Evolutionary conservation across 176 grass and related monocot genomes (phyloP).

Genomic region (Luzula sylvatica): DNA sequence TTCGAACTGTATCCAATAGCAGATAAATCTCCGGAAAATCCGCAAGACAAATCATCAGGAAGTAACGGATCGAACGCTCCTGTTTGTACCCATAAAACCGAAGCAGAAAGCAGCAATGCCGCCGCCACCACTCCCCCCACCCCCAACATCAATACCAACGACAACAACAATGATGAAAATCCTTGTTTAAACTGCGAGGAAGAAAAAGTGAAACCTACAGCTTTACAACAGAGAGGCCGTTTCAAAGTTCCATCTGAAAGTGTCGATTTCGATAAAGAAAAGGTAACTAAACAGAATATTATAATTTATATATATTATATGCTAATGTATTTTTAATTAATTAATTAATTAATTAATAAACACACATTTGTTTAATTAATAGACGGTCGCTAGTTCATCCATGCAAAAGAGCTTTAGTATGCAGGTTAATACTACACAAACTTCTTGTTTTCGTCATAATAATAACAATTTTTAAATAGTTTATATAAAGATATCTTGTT

Average conservation of each 20-base stretch:
- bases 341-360: constrained; percentile 15
- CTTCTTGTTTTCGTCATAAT: too few relatives aligned
- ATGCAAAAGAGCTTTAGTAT: constrained; percentile 70
- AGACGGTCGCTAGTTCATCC: constrained; percentile 35
- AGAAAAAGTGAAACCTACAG: constrained; percentile 69
- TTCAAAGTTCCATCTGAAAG: constrained; percentile 68
- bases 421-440: constrained; percentile 47
- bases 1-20: too few relatives aligned
- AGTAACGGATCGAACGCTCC: too few relatives aligned
- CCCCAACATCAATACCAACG: too few relatives aligned
- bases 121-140: too few relatives aligned
- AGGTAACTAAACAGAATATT: constrained; percentile 43
- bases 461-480: neutral
- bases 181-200: too few relatives aligned
- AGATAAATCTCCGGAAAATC: too few relatives aligned
- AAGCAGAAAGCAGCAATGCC: too few relatives aligned
- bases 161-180: too few relatives aligned
- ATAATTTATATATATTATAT: constrained; percentile 11
- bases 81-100: too few relatives aligned
- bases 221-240: constrained; percentile 70
- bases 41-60: constrained; percentile 39
- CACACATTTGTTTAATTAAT: too few relatives aligned
- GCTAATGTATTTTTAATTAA: constrained; percentile 1
- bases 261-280: constrained; percentile 65
- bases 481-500: too few relatives aligned